Base-by-base conservation (phyloP, 2,329 filamentous ascomycete species). In the Hymenotorrendiella dingleyae region DNA sequence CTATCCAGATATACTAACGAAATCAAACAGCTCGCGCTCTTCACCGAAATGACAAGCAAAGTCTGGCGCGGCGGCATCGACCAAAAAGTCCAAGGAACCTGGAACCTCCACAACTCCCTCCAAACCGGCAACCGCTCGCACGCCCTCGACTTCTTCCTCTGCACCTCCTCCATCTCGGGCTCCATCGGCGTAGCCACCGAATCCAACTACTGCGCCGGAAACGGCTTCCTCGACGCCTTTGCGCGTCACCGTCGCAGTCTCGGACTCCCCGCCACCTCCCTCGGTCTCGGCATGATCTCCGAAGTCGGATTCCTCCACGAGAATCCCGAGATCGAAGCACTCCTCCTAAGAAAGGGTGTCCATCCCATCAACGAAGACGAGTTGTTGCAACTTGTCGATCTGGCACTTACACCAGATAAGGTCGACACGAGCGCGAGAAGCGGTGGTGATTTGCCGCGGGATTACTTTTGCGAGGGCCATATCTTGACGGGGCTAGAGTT, bases 111-210 rank as follows among this genome's bases (percentile, higher is more conserved):
- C 28, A 37, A 50, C n/a, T 22, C 40, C 52, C 19, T 20, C 24
- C 9, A 12, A 22, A 7, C 23, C 17, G 32, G n/a, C 9, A 14
- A 14, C 28, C 23, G 36, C 8, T 22, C 39, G 4, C 10, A 36
- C 10, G 8, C 17, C 17, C 49, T 69, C 7, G 65, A 67, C 33
- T 69, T 68, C 48, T 66, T 68, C 50, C 46, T 69, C 17, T 40
- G 16, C 9, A 30, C 27, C 22, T 24, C 19, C n/a, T 40, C 36
- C 12, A 20, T 40, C 12, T 20, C 24, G 4, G 36, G 36, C 8
- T 30, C 36, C 19, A 24, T 40, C 14, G 36, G 36, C 7, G 17
- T 24, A 4, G 24, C 27, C 4, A 24, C 19, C n/a, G 19, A 40
- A 21, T 9, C 14, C 8, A 40, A 40, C 17, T 67, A 67, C 37